Evolutionary conservation across 306 rosid species (phyloP), one percentile per base, ranked within the genome.

Genomic region (Ochetophila trinervis): DNA sequence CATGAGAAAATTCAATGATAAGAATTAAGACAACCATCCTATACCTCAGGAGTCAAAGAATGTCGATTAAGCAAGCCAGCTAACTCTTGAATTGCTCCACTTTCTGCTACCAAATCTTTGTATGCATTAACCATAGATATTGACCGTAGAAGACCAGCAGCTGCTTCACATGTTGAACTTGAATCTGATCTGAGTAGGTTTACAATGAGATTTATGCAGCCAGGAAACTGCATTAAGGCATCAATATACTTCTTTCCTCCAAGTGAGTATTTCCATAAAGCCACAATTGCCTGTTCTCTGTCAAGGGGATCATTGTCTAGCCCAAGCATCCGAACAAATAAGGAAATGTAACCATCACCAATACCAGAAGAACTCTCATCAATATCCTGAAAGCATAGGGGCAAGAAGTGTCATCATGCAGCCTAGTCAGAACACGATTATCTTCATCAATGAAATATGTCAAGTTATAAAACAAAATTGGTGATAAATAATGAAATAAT

Each of bases 11-110:
- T 57, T 57, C 65, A 69, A 57, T 17, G 20, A 12, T 27, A 40
- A 9, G 14, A 40, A 40, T n/a, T 45, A 15, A 52, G 40, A 57
- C 15, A 56, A 70, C 60, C 40, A 73, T 34, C 67, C 49, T 27
- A 57, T 85, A 92, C 98, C 89, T 85, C 89, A n/a, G 85, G 68
- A 60, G 78, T 65, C 80, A 89, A 77, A 51, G 92, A 77, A 57
- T 84, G 66, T 44, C 69, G 83, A 66, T 49, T 69, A 62, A 91
- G 86, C 83, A 91, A 74, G 68, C 87, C 86, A 42, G 68, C 78
- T 52, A 91, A 78, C 87, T 91, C 96, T 82, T 91, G 96, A 77
- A 87, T 71, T 32, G 96, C 96, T 69, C 96, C 98, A 82, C 96
- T 83, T 18, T 79, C 79, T 48, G 95, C 92, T 18, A 91, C 87